Conservation (phyloP, 2,329 filamentous ascomycete species). For the Berkeleyomyces rouxiae region DNA sequence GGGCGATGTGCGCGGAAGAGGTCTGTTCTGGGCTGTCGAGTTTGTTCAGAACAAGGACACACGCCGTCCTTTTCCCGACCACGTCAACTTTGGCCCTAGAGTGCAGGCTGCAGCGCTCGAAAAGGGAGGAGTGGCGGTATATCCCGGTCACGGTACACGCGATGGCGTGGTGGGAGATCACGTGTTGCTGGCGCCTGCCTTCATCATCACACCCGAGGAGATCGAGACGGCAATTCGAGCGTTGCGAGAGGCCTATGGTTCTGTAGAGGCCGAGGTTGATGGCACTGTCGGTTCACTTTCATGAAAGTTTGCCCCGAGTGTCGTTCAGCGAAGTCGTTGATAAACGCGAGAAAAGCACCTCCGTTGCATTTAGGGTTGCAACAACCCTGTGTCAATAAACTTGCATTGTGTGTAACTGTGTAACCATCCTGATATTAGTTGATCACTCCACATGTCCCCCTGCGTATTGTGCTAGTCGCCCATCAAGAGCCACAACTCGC, state of each 20-base stretch:
- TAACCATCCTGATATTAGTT: neutral
- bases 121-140: slow-evolving; percentile 25
- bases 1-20: slow-evolving; percentile 25
- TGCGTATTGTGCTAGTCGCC: neutral
- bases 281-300: neutral
- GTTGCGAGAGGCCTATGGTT: neutral
- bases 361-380: neutral
- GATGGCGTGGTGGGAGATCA: slow-evolving; percentile 50
- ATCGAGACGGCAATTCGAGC: slow-evolving; percentile 23
- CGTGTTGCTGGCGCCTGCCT: slow-evolving; percentile 52
- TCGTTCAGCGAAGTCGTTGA: no score
- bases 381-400: neutral
- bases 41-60: slow-evolving; percentile 25
- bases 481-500: slow-evolving; percentile 11
- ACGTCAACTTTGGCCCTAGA: slow-evolving; percentile 17
- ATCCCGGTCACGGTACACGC: slow-evolving; percentile 44
- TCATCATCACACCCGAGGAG: slow-evolving; percentile 41
- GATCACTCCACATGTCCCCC: neutral
- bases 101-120: slow-evolving; percentile 20
- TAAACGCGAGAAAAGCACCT: no score
- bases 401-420: neutral
- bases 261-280: neutral
- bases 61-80: slow-evolving; percentile 22
- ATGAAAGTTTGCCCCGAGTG: neutral
- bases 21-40: slow-evolving; percentile 31